Base-by-base conservation (phyloP, 2,329 filamentous ascomycete genomes). In the Zasmidium angulare region DNA sequence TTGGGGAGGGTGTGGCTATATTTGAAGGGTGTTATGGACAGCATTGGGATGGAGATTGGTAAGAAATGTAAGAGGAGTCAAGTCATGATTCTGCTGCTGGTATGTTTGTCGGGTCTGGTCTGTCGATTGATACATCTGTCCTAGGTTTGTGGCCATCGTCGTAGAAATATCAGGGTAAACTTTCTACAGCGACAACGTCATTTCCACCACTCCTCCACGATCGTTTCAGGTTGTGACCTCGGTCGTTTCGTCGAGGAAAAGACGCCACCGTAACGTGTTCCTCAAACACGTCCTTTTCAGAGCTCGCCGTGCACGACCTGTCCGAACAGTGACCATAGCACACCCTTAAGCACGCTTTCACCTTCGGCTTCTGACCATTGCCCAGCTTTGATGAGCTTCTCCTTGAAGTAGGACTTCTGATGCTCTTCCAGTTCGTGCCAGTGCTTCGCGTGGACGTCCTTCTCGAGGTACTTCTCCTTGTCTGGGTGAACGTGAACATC, bases 361-460 rank as follows among this genome's bases (percentile, higher is more conserved):
- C 90, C 89, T 80, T 93, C 89, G 40, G 85, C 81, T 71, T 88
- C 86, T n/a, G 84, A 84, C 91, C 90, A 96, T 64, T 91, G 85
- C 0, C 91, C 91, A 0, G 89, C 87, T 56, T 87, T 81, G 56
- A 80, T 79, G 36, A 96, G 80, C 70, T 82, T 84, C 65, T 83
- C 75, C 76, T 86, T 91, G 91, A 91, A 96, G 19, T 79, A 77
- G 53, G 79, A 76, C 72, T 84, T 84, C 73, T 93, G 84, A 55
- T 83, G 76, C 12, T 82, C 78, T 4, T 79, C 79, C 48, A 96
- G 75, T 60, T 92, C 85, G 58, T 91, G 86, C 90, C 90, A 96
- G 56, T 81, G 78, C 73, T 81, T 86, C 14, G 85, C 86, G 53
- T 77, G 62, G 1, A 71, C 70, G 51, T 81, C 76, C 60, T 75